A percentile compares a stretch with the other conserved stretches of the same genome.
phyloP scores from a whole-genome alignment of 805 yeast genomes.

The Starmera quercuum region DNA sequence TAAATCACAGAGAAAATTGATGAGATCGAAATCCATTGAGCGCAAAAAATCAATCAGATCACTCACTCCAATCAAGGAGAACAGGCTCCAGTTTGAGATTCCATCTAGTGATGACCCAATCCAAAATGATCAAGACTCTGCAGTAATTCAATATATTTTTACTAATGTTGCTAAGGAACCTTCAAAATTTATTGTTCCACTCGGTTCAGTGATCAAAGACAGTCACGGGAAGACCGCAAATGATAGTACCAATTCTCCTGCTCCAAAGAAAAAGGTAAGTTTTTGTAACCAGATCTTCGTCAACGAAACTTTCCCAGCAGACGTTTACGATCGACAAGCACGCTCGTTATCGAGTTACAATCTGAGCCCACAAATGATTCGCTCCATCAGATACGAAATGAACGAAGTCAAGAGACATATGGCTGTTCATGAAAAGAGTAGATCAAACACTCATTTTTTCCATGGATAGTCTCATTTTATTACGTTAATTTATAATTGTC shows the following conservation, averaged over 20 bases:
- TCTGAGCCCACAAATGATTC: conserved; percentile 42
- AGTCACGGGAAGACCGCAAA: neutral
- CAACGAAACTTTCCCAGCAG: conserved; percentile 45
- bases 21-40: conserved; percentile 27
- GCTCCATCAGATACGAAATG: conserved; percentile 54
- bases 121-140: neutral
- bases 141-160: conserved; percentile 11
- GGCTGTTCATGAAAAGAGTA: conserved; percentile 60
- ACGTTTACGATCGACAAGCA: conserved; percentile 46
- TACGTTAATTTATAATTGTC: too few relatives aligned
- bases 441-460: conserved; percentile 59
- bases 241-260: neutral
- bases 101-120: conserved; percentile 4
- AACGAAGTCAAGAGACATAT: conserved; percentile 61
- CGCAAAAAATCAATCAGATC: conserved; percentile 23
- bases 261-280: conserved; percentile 23
- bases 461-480: conserved; percentile 29
- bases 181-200: neutral
- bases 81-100: conserved; percentile 4
- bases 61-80: conserved; percentile 6
- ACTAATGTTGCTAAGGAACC: conserved; percentile 10
- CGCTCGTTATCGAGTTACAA: conserved; percentile 32
- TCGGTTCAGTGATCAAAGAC: conserved; percentile 3
- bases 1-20: conserved; percentile 19
- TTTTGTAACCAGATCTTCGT: conserved; percentile 42